Base-by-base conservation (phyloP, 352 stramenopile genomes). In the Pythium vanterpoolii region DNA sequence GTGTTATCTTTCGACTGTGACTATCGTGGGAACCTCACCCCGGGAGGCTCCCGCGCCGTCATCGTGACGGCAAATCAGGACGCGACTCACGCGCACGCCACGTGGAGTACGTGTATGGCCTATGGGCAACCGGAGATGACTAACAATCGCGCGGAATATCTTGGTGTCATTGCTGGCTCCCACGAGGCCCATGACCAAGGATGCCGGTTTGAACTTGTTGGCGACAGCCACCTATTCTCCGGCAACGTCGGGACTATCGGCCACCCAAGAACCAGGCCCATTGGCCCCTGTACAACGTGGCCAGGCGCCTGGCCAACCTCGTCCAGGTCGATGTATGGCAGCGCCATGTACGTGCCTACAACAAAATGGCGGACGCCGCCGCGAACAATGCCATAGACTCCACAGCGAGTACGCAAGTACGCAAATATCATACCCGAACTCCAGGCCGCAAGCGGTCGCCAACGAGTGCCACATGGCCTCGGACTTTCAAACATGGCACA, bases 111-210 rank as follows among this genome's bases (percentile, higher is more conserved):
- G 6, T 45, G 43, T 27, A 56, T 63, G 45, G 30, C 43, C 19
- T 63, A 56, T 19, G 26, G 1, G 1, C 16, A 27, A n/a, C 4
- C 8, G 1, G 23, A 39, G 40, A 66, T 31, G 34, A 66, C 57
- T 13, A 66, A 66, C 44, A 60, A 66, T 19, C 43, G 16, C 2
- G 50, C 59, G 9, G 59, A 66, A 27, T 66, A 66, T 19, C 49
- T 38, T 4, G 59, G 49, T 0, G 30, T 48, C 9, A 56, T 43
- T 10, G 28, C 21, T 14, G 43, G 59, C 1, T 28, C 60, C 1
- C 21, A 26, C 3, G 43, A 26, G 5, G 59, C 59, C 0, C 5
- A 5, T 3, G n/a, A n/a, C 0, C n/a, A 28, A 23, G 4, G 34
- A 1, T 49, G 30, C n/a, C 6, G 0, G 2, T 9, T 56, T 40